Evolutionary conservation across 768 basidiomycete genomes (phyloP), one percentile per base, ranked within the genome.

Genomic region (Ramaria rubella): DNA sequence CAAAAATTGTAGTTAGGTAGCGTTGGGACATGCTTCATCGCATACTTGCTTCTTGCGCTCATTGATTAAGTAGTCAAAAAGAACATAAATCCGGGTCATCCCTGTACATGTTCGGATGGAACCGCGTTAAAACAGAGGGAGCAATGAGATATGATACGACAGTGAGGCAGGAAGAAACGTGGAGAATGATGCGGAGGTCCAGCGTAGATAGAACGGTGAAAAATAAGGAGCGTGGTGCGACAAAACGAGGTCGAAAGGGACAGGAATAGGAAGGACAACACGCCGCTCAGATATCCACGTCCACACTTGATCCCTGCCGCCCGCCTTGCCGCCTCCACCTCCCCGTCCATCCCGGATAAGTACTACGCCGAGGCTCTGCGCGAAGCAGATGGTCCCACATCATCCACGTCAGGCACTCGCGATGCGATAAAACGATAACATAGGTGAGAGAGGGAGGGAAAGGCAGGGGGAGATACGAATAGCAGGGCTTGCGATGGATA

Each of bases 141-240:
- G 29, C 6, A 26, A 51, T 26, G 49, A 51, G 33, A 51, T 51
- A 51, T 36, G 49, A 30, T 51, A 51, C 49, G 30, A 51, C 30
- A 34, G 19, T 7, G n/a, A 27, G n/a, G 29, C 11, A 48, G 24
- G 27, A 24, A 48, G 33, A 14, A 4, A 51, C 19, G 34, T 23
- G 21, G 33, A 34, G 23, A 50, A 31, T 31, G 29, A 2, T 19
- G 15, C 31, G 17, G 29, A 23, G 31, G 31, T 31, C 33, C 49
- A 17, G 49, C 49, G 33, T 11, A 36, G 33, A 17, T 31, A 51
- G 31, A 34, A 33, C 11, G 49, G 19, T 46, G 23, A 19, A 31
- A 36, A 33, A 51, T 51, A 51, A 51, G 49, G 49, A 51, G 49
- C 19, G 49, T 51, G 49, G 31, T 29, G 29, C 17, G 49, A 51